Percentiles rank a stretch among this genome's conserved stretches.
Evolutionary conservation across 2,329 filamentous ascomycete genomes (phyloP).

Genomic region (Beauveria australis): DNA sequence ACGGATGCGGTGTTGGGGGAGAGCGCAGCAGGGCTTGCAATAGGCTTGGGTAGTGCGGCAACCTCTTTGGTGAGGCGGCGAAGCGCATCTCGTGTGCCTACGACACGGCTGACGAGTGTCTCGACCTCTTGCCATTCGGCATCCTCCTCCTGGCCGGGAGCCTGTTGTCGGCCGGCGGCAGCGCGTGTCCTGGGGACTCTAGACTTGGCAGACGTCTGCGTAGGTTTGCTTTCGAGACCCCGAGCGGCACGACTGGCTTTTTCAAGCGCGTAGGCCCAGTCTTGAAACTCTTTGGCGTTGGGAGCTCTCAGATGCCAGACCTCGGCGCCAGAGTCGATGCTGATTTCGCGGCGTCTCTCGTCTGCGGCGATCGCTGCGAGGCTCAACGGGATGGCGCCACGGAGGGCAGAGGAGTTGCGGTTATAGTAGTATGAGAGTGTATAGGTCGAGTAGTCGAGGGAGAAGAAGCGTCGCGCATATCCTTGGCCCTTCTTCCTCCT

Average conservation of each 20-base stretch:
- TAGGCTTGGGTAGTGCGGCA: constrained; percentile 39
- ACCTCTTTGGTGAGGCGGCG: constrained; percentile 81
- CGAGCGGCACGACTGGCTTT: constrained; percentile 63
- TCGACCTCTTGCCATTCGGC: constrained; percentile 84
- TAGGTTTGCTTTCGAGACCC: constrained; percentile 34
- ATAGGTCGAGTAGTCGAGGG: constrained; percentile 86
- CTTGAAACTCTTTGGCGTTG: constrained; percentile 75
- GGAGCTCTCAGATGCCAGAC: constrained; percentile 88
- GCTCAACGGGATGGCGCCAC: constrained; percentile 86
- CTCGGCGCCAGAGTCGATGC: constrained; percentile 92
- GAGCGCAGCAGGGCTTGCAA: constrained; percentile 25
- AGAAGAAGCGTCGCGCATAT: constrained; percentile 89
- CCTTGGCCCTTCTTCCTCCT: constrained; percentile 90
- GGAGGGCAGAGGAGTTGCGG: constrained; percentile 81
- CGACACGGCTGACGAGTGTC: constrained; percentile 73
- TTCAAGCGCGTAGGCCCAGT: constrained; percentile 82
- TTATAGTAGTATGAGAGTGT: constrained; percentile 96
- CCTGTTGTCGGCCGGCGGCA: constrained; percentile 19
- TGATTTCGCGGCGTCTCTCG: constrained; percentile 82
- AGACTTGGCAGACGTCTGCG: constrained; percentile 14
- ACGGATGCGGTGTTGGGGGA: constrained; percentile 34
- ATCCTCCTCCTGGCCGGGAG: constrained; percentile 50
- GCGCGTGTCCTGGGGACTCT: constrained; percentile 13
- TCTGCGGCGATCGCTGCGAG: constrained; percentile 87
- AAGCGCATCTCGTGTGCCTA: constrained; percentile 81